A percentile compares a stretch with the other conserved stretches of the same genome.
These are phyloP conservation scores for Posidonia australis DNA, from an alignment of 106 monocot genomes.

Conservation along the genomic window DNA sequence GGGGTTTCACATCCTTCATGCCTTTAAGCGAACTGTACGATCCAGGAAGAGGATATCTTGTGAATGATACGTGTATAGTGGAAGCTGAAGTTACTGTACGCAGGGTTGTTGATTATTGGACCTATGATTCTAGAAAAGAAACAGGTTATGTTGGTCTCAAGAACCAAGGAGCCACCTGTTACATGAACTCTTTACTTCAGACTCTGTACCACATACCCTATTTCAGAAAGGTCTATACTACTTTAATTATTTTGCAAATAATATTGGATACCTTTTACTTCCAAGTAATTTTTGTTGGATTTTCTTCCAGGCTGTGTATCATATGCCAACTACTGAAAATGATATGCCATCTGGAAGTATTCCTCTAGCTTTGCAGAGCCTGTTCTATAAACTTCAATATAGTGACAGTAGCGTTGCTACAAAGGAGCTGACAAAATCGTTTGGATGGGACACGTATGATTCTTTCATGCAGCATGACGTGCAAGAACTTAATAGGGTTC, in stretches of 20 bases:
- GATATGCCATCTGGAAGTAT: constrained; percentile 87
- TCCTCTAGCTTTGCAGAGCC: constrained; percentile 82
- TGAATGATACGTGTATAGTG: constrained; percentile 81
- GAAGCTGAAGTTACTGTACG: constrained; percentile 96
- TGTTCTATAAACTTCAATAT: constrained; percentile 82
- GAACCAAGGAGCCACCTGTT: constrained; percentile 99
- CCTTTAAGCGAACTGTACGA: constrained; percentile 86
- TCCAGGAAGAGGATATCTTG: constrained; percentile 73
- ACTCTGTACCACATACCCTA: constrained; percentile 96
- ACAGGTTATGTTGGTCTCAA: constrained; percentile 98
- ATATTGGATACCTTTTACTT: neutral
- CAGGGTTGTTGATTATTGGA: constrained; percentile 84
- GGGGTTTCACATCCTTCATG: constrained; percentile 99
- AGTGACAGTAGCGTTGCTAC: constrained; percentile 87
- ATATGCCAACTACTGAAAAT: constrained; percentile 93
- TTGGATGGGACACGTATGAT: constrained; percentile 94
- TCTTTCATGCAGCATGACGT: constrained; percentile 97
- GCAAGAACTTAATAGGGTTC: constrained; percentile 82
- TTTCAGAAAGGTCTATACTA: constrained; percentile 73
- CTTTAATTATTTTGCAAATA: neutral
- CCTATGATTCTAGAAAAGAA: constrained; percentile 97
- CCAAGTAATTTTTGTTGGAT: neutral
- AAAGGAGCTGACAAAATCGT: constrained; percentile 90
- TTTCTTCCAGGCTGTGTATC: constrained; percentile 52
- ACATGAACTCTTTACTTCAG: constrained; percentile 99